phyloP scores from a whole-genome alignment of 495 filamentous ascomycete genomes.

The Bryoglossum gracile region DNA sequence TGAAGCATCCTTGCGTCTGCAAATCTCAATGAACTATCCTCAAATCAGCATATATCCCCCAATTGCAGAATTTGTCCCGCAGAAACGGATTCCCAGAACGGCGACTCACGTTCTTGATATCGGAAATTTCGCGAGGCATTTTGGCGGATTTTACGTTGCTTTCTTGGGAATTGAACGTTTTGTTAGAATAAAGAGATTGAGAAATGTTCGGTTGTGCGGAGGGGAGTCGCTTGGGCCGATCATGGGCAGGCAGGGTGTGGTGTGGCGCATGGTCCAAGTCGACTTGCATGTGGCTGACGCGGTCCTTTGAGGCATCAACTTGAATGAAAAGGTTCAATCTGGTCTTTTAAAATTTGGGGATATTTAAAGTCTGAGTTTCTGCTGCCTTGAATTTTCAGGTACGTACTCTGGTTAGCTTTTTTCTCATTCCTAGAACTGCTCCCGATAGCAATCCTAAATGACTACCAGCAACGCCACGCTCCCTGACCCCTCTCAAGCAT shows the following conservation, averaged over 20 bases:
- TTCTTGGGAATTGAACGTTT: slow-evolving; percentile 8
- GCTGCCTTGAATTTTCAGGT: not conserved
- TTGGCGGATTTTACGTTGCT: slow-evolving; percentile 36
- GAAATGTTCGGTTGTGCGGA: slow-evolving; percentile 22
- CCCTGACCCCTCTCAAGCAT: slow-evolving; percentile 5
- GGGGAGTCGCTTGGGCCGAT: slow-evolving; percentile 20
- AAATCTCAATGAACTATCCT: slow-evolving; percentile 99
- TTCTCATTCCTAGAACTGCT: not conserved
- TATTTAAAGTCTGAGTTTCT: not conserved
- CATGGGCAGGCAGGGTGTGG: slow-evolving; percentile 6
- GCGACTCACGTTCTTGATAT: slow-evolving; percentile 83
- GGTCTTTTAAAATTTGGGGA: not conserved
- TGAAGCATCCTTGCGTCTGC: slow-evolving; percentile 95
- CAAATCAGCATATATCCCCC: too few species aligned
- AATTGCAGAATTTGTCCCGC: too few species aligned
- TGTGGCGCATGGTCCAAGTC: too few species aligned
- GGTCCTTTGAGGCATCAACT: too few species aligned
- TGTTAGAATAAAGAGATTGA: slow-evolving; percentile 4
- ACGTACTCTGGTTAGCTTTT: too few species aligned
- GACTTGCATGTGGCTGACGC: too few species aligned
- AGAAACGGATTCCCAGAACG: too few species aligned
- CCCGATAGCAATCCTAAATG: not conserved
- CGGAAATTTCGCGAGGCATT: slow-evolving; percentile 97
- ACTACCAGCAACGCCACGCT: not conserved
- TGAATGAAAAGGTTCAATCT: too few species aligned